Percentiles rank a stretch among this genome's conserved stretches.
These are phyloP conservation scores for Talaromyces sp. DNA, from an alignment of 2,329 filamentous ascomycete genomes.

Conservation along the genomic window DNA sequence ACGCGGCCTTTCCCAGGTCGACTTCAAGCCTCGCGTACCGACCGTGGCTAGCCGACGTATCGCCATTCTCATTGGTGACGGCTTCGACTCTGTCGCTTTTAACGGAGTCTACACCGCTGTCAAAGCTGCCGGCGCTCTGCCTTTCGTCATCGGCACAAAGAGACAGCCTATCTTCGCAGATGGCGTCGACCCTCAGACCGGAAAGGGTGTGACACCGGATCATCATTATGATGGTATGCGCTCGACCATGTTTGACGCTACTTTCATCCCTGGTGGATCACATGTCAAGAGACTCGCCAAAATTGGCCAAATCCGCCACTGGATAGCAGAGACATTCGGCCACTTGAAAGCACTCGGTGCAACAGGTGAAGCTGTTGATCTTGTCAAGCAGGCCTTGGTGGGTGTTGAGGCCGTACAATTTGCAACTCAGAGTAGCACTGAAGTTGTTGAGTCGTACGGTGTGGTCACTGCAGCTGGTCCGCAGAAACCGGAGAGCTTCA, in stretches of 20 bases:
- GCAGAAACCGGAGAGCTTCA: conserved; percentile 56
- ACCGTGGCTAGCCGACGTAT: conserved; percentile 69
- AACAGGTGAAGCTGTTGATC: conserved; percentile 66
- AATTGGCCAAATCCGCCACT: conserved; percentile 71
- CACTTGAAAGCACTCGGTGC: conserved; percentile 77
- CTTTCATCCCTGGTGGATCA: conserved; percentile 67
- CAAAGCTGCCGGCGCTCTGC: conserved; percentile 60
- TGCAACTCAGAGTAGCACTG: conserved; percentile 40
- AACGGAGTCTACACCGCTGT: conserved; percentile 62
- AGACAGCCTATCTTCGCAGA: conserved; percentile 65
- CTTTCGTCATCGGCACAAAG: conserved; percentile 66
- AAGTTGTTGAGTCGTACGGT: conserved; percentile 67
- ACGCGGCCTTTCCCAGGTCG: conserved; percentile 68
- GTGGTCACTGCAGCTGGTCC: conserved; percentile 65
- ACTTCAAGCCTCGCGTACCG: conserved; percentile 59
- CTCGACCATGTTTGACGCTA: conserved; percentile 71
- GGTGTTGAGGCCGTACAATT: conserved; percentile 49
- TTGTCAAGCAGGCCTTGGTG: conserved; percentile 53
- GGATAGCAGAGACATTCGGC: conserved; percentile 75
- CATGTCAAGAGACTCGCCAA: conserved; percentile 61
- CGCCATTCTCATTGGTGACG: conserved; percentile 46
- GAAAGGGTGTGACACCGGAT: conserved; percentile 55
- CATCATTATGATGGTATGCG: conserved; percentile 77
- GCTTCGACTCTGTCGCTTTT: conserved; percentile 57
- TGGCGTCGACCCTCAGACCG: conserved; percentile 44